Conservation (phyloP, 2,329 filamentous ascomycete genomes). For the Rhinocladiella similis region DNA sequence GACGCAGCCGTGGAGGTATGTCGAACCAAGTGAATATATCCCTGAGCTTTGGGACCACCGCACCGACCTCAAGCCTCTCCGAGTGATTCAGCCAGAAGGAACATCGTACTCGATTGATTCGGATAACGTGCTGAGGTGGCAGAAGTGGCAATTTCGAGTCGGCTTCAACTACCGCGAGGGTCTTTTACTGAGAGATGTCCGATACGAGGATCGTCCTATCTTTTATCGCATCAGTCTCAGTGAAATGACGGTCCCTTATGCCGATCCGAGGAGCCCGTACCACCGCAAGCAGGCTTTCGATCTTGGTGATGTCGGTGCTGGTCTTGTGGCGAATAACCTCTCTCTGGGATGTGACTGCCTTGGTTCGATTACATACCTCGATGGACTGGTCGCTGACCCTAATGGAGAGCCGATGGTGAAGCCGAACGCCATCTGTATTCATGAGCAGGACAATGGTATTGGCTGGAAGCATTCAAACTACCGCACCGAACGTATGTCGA, state of each 20-base stretch:
- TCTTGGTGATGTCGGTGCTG: conserved; percentile 68
- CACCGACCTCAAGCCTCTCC: no score
- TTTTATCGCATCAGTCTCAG: conserved; percentile 67
- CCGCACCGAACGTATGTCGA: conserved; percentile 59
- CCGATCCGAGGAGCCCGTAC: conserved; percentile 64
- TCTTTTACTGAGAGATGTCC: no score
- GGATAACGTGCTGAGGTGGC: no score
- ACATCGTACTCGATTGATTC: no score
- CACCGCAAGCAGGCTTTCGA: conserved; percentile 72
- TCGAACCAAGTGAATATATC: no score
- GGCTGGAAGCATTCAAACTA: conserved; percentile 72
- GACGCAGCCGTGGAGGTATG: no score
- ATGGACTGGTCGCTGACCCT: conserved; percentile 54
- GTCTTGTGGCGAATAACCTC: conserved; percentile 67
- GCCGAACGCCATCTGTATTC: conserved; percentile 66
- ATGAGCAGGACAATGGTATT: conserved; percentile 70
- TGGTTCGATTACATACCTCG: conserved; percentile 67
- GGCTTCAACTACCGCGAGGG: no score
- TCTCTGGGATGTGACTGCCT: conserved; percentile 68
- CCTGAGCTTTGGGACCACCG: no score
- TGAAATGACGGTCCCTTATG: conserved; percentile 72
- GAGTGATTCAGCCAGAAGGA: no score
- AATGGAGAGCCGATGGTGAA: conserved; percentile 54
- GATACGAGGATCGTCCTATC: conserved; percentile 66
- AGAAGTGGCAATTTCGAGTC: no score